A percentile compares a stretch with the other conserved stretches of the same genome.
These are phyloP conservation scores for Saccharomycopsis sp. DNA, from an alignment of 805 yeast species.

Conservation along the genomic window DNA sequence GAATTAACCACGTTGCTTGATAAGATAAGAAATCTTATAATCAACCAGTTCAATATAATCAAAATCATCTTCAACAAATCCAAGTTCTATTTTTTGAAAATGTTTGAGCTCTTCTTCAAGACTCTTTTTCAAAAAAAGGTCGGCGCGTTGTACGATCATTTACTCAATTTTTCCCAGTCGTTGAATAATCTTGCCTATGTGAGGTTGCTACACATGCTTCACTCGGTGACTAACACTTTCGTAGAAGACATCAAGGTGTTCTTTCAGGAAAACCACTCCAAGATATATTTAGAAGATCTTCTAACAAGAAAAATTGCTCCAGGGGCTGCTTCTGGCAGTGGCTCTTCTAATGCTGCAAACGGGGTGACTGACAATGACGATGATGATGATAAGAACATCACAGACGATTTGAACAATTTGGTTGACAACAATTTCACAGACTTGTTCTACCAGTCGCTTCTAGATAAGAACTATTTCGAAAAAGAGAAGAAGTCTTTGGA, in stretches of 20 bases:
- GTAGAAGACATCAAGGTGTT: conserved; percentile 61
- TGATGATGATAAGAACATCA: conserved; percentile 33
- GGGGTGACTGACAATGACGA: conserved; percentile 38
- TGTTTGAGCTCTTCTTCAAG: conserved; percentile 63
- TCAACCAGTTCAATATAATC: conserved; percentile 68
- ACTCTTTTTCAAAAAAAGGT: conserved; percentile 44
- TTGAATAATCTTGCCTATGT: conserved; percentile 65
- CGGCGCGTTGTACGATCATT: conserved; percentile 34
- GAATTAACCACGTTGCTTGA: conserved; percentile 47
- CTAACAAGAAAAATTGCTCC: conserved; percentile 5
- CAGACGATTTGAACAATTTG: conserved; percentile 36
- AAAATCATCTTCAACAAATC: conserved; percentile 69
- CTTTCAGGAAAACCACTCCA: conserved; percentile 30
- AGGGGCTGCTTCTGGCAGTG: conserved; percentile 1
- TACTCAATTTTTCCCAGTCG: conserved; percentile 57
- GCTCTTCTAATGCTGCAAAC: too few relatives aligned
- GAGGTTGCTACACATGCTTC: conserved; percentile 65
- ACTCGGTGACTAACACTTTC: conserved; percentile 49
- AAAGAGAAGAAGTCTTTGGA: conserved; percentile 65
- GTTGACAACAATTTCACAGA: conserved; percentile 72
- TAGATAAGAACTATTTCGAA: conserved; percentile 61
- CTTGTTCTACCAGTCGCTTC: conserved; percentile 61
- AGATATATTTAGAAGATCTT: conserved; percentile 18
- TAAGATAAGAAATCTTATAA: conserved; percentile 51
- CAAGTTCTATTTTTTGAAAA: conserved; percentile 59